Base-by-base conservation (phyloP, 2,329 filamentous ascomycete genomes). In the Colletotrichum sidae region DNA sequence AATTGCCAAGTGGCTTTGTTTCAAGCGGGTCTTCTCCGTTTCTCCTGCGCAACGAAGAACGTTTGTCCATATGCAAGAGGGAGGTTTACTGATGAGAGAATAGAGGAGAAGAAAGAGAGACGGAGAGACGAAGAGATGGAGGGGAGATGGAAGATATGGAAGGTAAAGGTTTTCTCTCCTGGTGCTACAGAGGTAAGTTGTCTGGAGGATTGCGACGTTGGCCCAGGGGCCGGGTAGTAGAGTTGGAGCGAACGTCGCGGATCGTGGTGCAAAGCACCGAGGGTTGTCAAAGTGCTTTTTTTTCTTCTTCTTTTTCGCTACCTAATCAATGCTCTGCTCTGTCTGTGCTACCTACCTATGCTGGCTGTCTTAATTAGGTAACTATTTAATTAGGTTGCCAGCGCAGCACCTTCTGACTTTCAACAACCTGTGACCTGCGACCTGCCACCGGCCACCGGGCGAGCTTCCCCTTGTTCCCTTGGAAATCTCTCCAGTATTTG, bases 201-300 rank as follows among this genome's bases (percentile, higher is more conserved):
- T 51, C 44, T 37, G 34, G 37, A 15, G 51, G 9, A 41, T 44
- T 25, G 17, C 35, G 42, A 57, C 58, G 25, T 62, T 53, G 46
- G 60, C 52, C 47, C 46, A 56, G 62, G 52, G 62, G 62, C 52
- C 25, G 25, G 25, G 25, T 65, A 53, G 63, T 63, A 66, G 39
- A 66, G 63, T 66, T 66, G 39, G 41, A 66, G 47, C 58, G 37
- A 49, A 57, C 41, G 63, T 66, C 63, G 58, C 63, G 58, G 63
- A 66, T 62, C 63, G 63, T 53, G 62, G 58, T 53, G 63, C 63
- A 66, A 58, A 66, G 63, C 63, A 56, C 63, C 46, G 49, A 7
- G 46, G 49, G 62, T 47, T 62, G 63, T 65, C 63, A 65, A 65
- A 65, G 63, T 65, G 55, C 46, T 49, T 25, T 42, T 39, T 39